These are phyloP conservation scores for Echinosphaeria canescens DNA, from an alignment of 2,329 filamentous ascomycete genomes.

Conservation along the genomic window DNA sequence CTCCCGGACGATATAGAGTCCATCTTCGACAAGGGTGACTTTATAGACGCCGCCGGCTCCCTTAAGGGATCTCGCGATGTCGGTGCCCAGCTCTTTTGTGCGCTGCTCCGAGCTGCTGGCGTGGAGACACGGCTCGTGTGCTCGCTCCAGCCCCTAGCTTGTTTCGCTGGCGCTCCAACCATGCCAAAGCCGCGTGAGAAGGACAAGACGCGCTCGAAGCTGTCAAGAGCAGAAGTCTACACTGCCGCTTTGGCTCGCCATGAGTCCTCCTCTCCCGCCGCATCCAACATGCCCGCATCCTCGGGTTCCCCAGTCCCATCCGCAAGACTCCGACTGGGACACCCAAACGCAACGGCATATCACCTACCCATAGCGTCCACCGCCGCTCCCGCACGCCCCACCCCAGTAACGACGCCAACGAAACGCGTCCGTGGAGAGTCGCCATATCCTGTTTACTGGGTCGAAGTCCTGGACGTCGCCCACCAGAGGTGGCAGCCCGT, in stretches of 20 bases:
- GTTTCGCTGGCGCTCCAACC: conserved; percentile 29
- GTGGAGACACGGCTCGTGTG: conserved; percentile 70
- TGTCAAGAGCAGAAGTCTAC: conserved; percentile 13
- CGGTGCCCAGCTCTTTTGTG: conserved; percentile 79
- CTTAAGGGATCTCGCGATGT: conserved; percentile 72
- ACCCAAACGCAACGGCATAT: conserved; percentile 30
- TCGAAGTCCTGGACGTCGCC: conserved; percentile 71
- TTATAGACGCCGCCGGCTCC: conserved; percentile 43
- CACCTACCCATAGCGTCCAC: conserved; percentile 16
- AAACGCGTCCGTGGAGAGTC: conserved; percentile 47
- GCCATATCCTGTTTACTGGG: conserved; percentile 73
- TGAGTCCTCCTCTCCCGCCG: conserved; percentile 7
- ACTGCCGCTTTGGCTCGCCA: conserved; percentile 17
- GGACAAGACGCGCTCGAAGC: conserved; percentile 9
- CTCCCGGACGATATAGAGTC: conserved; percentile 43
- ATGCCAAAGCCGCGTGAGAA: conserved; percentile 17
- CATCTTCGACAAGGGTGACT: conserved; percentile 49
- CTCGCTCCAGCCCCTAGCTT: conserved; percentile 68
- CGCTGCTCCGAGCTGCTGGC: conserved; percentile 62
- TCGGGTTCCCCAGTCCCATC: too few species aligned
- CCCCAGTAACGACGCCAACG: too few species aligned
- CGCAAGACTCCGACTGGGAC: conserved; percentile 24
- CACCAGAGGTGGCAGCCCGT: conserved; percentile 84
- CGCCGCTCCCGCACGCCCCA: conserved; percentile 12
- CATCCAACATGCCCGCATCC: conserved; percentile 7